Conservation (phyloP, 768 basidiomycete species). For the Pholiota molesta region DNA sequence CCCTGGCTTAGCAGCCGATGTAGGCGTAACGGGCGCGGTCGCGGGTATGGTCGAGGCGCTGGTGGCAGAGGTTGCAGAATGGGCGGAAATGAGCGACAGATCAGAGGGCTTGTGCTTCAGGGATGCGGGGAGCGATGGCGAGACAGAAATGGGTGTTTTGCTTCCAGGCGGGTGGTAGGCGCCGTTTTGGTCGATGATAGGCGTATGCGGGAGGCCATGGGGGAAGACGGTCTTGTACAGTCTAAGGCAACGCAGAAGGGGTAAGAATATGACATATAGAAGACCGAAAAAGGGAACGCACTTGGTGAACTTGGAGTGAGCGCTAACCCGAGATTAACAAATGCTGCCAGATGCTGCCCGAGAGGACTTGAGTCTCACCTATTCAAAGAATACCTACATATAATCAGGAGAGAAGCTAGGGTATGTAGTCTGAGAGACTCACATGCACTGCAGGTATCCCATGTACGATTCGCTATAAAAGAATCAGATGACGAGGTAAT, state of each 20-base stretch:
- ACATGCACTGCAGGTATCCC: constrained; percentile 82
- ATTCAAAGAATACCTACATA: constrained; percentile 47
- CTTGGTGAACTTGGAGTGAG: constrained; percentile 79
- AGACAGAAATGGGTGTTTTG: not conserved
- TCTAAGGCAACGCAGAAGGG: constrained; percentile 40
- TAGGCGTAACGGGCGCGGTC: constrained; percentile 6
- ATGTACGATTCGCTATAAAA: constrained; percentile 69
- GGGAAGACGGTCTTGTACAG: constrained; percentile 72
- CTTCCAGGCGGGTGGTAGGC: not conserved
- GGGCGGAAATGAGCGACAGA: constrained; percentile 25
- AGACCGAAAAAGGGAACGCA: constrained; percentile 27
- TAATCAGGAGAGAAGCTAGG: not conserved
- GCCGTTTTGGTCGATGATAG: constrained; percentile 23
- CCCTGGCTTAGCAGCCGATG: constrained; percentile 19
- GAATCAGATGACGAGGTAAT: constrained; percentile 3
- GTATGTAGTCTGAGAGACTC: constrained; percentile 26
- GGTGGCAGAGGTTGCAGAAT: constrained; percentile 20
- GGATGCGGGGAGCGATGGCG: constrained; percentile 15
- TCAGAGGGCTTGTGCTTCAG: constrained; percentile 23
- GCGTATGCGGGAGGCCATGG: constrained; percentile 43
- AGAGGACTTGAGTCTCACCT: not conserved
- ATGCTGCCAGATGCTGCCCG: not conserved
- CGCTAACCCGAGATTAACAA: constrained; percentile 37
- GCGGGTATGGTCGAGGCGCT: constrained; percentile 18
- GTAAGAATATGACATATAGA: not conserved